Evolutionary conservation across 164 flowering plant species (phyloP).

Genomic region (Macadamia integrifolia): DNA sequence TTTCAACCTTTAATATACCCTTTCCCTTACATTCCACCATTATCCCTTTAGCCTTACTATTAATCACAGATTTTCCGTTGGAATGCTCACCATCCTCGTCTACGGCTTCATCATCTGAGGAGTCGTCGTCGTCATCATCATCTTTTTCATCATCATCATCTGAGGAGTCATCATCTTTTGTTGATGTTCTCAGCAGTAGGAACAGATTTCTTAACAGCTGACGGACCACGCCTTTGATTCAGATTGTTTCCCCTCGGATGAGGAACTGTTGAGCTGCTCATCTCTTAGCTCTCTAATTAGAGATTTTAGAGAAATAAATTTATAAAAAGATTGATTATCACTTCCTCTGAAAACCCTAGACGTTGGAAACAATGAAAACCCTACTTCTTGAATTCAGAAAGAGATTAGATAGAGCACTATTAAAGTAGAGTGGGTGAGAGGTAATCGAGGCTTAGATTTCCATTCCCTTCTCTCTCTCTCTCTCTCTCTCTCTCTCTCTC

Average conservation of each 20-base stretch:
- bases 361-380: background rate
- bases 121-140: conserved; percentile 7
- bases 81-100: conserved; percentile 24
- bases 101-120: conserved; percentile 13
- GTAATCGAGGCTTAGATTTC: background rate
- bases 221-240: conserved; percentile 18
- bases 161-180: background rate
- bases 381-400: background rate
- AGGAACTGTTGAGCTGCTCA: conserved; percentile 23
- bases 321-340: background rate
- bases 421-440: background rate
- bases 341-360: background rate
- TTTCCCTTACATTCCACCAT: conserved; percentile 46
- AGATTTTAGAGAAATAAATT: background rate
- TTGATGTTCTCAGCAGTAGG: conserved; percentile 16
- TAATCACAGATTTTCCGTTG: conserved; percentile 26
- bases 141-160: background rate
- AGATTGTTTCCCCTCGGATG: conserved; percentile 14
- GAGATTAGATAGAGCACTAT: too few species aligned
- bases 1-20: conserved; percentile 45
- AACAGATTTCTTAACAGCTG: conserved; percentile 20
- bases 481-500: background rate
- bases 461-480: background rate
- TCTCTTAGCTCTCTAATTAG: background rate
- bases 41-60: conserved; percentile 59